phyloP scores from a whole-genome alignment of 306 rosid species.

The Betula pendula region DNA sequence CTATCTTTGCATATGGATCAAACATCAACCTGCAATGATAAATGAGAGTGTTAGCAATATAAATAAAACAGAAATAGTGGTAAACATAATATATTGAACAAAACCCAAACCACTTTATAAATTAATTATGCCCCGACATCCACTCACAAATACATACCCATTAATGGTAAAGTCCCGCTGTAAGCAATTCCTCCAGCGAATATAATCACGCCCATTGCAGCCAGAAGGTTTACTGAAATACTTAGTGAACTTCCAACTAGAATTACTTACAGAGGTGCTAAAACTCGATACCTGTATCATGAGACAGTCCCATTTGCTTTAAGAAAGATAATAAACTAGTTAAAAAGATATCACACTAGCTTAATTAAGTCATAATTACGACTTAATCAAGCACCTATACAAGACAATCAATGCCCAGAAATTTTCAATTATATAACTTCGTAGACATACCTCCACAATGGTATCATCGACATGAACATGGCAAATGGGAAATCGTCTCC shows the following conservation, averaged over 20 bases:
- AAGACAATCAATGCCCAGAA: background rate
- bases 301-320: constrained; percentile 15
- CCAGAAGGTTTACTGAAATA: constrained; percentile 39
- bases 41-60: constrained; percentile 10
- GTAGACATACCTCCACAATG: constrained; percentile 68
- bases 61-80: background rate
- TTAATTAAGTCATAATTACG: background rate
- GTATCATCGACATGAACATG: constrained; percentile 69
- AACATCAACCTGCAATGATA: constrained; percentile 71
- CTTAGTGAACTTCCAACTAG: constrained; percentile 22
- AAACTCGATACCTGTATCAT: constrained; percentile 76
- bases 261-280: constrained; percentile 45
- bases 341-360: background rate
- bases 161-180: constrained; percentile 88
- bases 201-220: constrained; percentile 63
- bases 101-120: background rate
- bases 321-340: constrained; percentile 9
- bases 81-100: background rate
- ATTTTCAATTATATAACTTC: constrained; percentile 1
- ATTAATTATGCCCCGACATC: background rate
- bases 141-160: constrained; percentile 42
- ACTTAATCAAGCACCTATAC: background rate
- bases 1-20: constrained; percentile 66
- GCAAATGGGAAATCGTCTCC: constrained; percentile 87
- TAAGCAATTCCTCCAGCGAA: constrained; percentile 84